Evolutionary conservation across 192 early-diverging fungal species (phyloP).

Genomic region (Entomortierella beljakovae): DNA sequence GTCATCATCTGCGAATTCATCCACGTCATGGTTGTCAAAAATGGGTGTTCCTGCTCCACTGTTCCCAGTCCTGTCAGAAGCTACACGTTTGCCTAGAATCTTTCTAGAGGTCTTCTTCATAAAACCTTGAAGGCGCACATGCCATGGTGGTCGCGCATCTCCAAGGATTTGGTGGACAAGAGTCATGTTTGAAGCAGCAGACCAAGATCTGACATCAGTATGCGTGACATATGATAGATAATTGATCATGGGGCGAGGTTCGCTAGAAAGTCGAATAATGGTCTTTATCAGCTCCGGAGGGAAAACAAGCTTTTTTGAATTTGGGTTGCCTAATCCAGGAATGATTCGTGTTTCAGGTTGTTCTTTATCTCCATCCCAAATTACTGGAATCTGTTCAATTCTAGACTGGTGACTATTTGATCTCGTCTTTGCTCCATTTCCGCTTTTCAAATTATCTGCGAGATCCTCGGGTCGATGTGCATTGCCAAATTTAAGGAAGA

Average conservation of each 20-base stretch:
- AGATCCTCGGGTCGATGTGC: neutral
- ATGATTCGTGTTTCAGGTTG: slow-evolving; percentile 20
- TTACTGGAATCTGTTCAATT: slow-evolving; percentile 28
- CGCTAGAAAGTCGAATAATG: slow-evolving; percentile 26
- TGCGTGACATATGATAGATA: slow-evolving; percentile 38
- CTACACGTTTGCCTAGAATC: slow-evolving; percentile 15
- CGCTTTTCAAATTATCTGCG: neutral
- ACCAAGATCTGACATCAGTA: slow-evolving; percentile 34
- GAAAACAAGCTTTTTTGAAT: slow-evolving; percentile 11
- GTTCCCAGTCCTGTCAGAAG: neutral
- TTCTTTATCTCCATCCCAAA: slow-evolving; percentile 25
- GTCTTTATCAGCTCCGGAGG: slow-evolving; percentile 34
- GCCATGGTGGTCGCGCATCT: slow-evolving; percentile 28
- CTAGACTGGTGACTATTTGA: neutral
- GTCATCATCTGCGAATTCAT: slow-evolving; percentile 25
- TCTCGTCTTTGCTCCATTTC: neutral
- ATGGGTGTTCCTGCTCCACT: neutral
- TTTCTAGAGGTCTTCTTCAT: slow-evolving; percentile 20
- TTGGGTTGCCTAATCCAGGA: slow-evolving; percentile 30
- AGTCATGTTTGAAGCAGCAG: slow-evolving; percentile 38
- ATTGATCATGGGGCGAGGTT: slow-evolving; percentile 33
- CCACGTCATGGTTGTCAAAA: slow-evolving; percentile 15
- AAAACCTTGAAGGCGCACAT: slow-evolving; percentile 14
- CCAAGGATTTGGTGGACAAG: slow-evolving; percentile 34
- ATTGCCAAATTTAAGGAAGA: slow-evolving; percentile 9